A percentile compares a stretch with the other conserved stretches of the same genome.
phyloP scores from a whole-genome alignment of 208 protist genomes.

The Leishmania guyanensis region DNA sequence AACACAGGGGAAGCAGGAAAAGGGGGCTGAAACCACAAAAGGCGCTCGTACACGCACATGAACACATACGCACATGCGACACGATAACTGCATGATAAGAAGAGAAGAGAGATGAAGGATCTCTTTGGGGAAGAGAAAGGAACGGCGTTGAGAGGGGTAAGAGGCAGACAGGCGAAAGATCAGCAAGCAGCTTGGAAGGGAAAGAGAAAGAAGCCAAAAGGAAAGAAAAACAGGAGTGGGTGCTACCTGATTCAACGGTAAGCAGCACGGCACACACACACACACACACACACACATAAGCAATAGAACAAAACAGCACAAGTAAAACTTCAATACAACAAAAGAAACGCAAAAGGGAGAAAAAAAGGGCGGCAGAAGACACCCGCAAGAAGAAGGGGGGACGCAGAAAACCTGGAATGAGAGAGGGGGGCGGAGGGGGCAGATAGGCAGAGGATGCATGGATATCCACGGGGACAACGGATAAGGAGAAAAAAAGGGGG shows the following conservation, averaged over 20 bases:
- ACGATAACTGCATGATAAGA: neutral
- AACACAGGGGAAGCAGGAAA: neutral
- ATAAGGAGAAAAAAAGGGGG: neutral
- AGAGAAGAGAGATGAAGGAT: conserved; percentile 7
- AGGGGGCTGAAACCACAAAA: neutral
- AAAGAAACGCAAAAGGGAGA: neutral
- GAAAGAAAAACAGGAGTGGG: neutral
- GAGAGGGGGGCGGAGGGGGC: neutral
- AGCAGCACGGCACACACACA: neutral
- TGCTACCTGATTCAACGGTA: neutral
- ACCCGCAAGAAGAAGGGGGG: neutral
- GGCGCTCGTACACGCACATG: neutral
- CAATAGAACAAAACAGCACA: neutral
- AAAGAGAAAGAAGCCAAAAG: neutral
- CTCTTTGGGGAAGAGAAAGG: neutral
- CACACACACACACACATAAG: conserved; percentile 1
- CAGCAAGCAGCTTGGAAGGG: neutral
- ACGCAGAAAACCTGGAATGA: neutral
- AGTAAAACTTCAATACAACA: neutral
- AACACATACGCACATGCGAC: neutral
- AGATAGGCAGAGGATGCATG: neutral
- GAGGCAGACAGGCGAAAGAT: neutral
- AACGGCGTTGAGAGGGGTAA: neutral
- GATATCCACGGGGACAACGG: neutral
- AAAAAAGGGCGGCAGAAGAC: neutral